A percentile compares a stretch with the other conserved stretches of the same genome.
Evolutionary conservation across 257 asterid species (phyloP).

Genomic region (Solanum sitiens): DNA sequence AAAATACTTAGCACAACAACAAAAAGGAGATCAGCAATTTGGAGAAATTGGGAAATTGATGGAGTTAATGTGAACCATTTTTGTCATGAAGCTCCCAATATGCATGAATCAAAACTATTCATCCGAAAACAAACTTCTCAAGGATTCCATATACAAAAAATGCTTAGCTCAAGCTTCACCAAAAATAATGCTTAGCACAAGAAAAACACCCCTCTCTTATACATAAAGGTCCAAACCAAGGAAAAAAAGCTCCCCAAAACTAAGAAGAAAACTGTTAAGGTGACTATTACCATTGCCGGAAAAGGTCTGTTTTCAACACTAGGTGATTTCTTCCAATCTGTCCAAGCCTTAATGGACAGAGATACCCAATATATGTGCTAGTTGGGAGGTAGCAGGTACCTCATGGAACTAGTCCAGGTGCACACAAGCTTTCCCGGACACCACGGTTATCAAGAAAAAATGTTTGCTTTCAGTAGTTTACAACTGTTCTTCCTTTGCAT

Average conservation of each 20-base stretch:
- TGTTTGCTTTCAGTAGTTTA: not conserved
- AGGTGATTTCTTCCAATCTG: not conserved
- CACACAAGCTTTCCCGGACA: not conserved
- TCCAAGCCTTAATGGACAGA: not conserved
- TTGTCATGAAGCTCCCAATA: not conserved
- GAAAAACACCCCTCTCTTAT: not conserved
- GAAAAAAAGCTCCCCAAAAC: not conserved
- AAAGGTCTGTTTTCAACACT: not conserved
- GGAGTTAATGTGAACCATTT: not conserved
- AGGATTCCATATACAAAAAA: not conserved
- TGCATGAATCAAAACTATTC: not conserved
- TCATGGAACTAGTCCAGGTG: not conserved
- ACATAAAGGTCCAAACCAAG: not conserved
- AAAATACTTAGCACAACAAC: not conserved
- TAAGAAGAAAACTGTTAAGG: not conserved
- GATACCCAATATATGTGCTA: not conserved
- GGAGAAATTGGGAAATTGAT: not conserved
- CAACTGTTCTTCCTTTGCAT: not conserved
- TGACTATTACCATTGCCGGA: not conserved
- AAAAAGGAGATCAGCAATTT: not conserved
- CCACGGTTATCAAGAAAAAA: not conserved
- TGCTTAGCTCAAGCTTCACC: not conserved
- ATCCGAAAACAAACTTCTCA: not conserved
- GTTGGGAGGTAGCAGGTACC: not conserved
- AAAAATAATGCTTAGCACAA: not conserved